Base-by-base conservation (phyloP, 2,329 filamentous ascomycete genomes). In the Xylariaceae sp. region DNA sequence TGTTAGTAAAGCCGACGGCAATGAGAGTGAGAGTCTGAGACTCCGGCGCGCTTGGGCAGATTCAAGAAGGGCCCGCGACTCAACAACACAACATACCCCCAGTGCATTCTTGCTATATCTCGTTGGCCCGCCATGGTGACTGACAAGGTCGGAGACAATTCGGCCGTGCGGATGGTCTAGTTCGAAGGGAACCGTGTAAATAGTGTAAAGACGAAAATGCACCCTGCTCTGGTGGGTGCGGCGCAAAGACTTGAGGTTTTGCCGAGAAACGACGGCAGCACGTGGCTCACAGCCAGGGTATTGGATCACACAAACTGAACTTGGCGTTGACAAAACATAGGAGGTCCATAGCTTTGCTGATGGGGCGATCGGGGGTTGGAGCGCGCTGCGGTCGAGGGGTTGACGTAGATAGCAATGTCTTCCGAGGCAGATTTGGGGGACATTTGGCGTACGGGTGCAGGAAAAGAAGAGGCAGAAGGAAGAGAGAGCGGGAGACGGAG, bases 291-390 rank as follows among this genome's bases (percentile, higher is more conserved):
- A 69, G 64, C 64, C 68, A 50, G 53, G 63, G 58, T 62, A 60
- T 61, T 61, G 65, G 68, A 70, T 72, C 70, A 72, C 71, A 71
- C 68, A 64, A 67, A 71, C 61, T 70, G 67, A 65, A 63, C 62
- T 53, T 65, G 65, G 61, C 45, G 57, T 53, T 62, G 63, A 57
- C 58, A 59, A 64, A 62, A 61, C 60, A 67, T 62, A 61, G 64
- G 71, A 68, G 64, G 68, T 67, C 71, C 71, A 73, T 73, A 72
- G 61, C 66, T 69, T 58, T 68, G 66, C 60, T 61, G 57, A 62
- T 59, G 57, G 56, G 62, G 63, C 49, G 63, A 57, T 58, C 63
- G 49, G 56, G 53, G 61, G 61, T 58, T 63, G 52, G 58, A 54
- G 64, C 55, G 66, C 64, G 64, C 67, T 58, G 63, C 60, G 53